Evolutionary conservation across 1,139 yeast genomes (phyloP), one percentile per base, ranked within the genome.

Genomic region (Nadsonia commutata): DNA sequence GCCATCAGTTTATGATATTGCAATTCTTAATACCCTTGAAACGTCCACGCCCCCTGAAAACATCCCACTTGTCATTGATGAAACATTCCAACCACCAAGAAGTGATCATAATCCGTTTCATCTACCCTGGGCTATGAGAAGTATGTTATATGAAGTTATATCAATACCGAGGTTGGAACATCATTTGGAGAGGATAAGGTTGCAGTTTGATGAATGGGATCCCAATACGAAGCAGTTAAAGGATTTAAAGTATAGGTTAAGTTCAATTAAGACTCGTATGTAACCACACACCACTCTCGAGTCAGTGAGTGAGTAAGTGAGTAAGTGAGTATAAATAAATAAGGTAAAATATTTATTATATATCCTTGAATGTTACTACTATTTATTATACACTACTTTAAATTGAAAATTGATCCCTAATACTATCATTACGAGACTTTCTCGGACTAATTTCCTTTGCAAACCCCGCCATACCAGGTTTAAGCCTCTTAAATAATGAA

Each of bases 61-160:
- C 48, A 49, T 49, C 39, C 51, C 42, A 52, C 56, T 62, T 23
- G 46, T 50, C 38, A 45, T 52, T 41, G 52, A 51, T 31, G 42
- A 43, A 38, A 48, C 46, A 13, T 60, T 58, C 46, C 48, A 48
- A 36, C 55, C 59, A 16, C 63, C 67, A 9, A 52, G 50, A 27
- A 45, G 45, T 33, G 74, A 53, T 45, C 56, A 78, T 47, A 86
- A 88, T 59, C 95, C 96, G 1, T 88, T 74, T 56, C 75, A 83
- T 43, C 64, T 88, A 31, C 97, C 97, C 1, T 88, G 96, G 96
- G 82, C 94, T 54, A 72, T 85, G 62, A 67, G 95, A 39, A 95
- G 96, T 0, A 63, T 88, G 39, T 63, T 86, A 31, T 74, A 51
- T 80, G 86, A 56, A 62, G 72, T 46, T 44, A 56, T 43, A 51